These are phyloP conservation scores for Eutrema japonicum DNA, from an alignment of 345 rosid species.

Conservation along the genomic window DNA sequence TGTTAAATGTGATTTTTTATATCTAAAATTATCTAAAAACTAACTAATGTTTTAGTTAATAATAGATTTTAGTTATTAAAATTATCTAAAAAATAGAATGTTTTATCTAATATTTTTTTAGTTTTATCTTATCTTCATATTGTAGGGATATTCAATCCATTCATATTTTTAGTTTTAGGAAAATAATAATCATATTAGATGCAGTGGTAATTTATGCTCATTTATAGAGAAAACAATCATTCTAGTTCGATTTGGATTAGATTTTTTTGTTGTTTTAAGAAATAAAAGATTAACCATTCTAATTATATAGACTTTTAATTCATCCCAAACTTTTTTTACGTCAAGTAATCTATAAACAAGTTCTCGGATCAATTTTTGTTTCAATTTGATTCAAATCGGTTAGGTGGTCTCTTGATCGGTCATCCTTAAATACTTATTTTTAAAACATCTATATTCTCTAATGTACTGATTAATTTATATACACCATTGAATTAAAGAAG, in stretches of 20 bases:
- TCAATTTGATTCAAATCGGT: neutral
- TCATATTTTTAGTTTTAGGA: neutral
- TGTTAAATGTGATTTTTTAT: neutral
- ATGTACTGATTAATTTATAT: neutral
- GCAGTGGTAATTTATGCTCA: neutral
- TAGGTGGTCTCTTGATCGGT: neutral
- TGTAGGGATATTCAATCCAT: neutral
- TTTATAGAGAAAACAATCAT: neutral
- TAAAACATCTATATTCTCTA: neutral
- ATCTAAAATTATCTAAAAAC: neutral
- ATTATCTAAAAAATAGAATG: neutral
- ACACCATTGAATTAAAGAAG: neutral
- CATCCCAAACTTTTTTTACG: neutral
- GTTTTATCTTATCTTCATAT: neutral
- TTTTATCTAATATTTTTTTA: neutral
- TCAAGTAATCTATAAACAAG: neutral
- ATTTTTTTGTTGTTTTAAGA: neutral
- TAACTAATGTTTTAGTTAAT: too few species aligned
- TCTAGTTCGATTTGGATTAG: neutral
- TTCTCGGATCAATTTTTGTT: neutral
- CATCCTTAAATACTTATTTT: neutral
- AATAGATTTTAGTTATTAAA: neutral
- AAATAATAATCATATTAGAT: neutral
- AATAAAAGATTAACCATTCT: neutral
- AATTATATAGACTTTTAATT: neutral